Base-by-base conservation (phyloP, 1,139 yeast genomes). In the Diutina rugosa region DNA sequence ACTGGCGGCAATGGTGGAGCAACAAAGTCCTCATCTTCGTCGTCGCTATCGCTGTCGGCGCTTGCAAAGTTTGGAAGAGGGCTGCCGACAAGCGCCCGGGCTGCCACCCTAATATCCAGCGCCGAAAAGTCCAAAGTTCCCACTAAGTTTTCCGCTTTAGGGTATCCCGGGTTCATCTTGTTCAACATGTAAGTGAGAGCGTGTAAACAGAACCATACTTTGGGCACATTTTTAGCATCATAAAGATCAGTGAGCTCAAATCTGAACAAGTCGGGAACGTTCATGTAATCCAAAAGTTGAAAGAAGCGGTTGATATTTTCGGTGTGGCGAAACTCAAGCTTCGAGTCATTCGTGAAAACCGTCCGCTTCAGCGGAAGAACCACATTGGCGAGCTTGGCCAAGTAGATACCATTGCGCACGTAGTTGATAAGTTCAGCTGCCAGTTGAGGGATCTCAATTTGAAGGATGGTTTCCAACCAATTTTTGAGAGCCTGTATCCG, bases 161-260 rank as follows among this genome's bases (percentile, higher is more conserved):
- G 54, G 30, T 12, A 51, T n/a, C 46, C 46, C 30, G 46, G 45
- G 45, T 38, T 38, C 54, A 38, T 41, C 54, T 38, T 26, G 21
- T 41, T 51, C 21, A 38, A 28, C 46, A 83, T 84, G 69, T 80
- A 88, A 53, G 93, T 85, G 63, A 93, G 73, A 1, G 97, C 97
- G 71, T 93, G 97, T 51, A 93, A 73, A 64, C 98, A 90, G 67
- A 90, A 91, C 69, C 95, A 87, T 28, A 95, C 98, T 65, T 90
- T 91, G 26, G 99, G 98, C 28, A 91, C 81, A 64, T 93, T 89
- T 64, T 90, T 91, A 64, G 88, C 87, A 67, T 93, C 98, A 69
- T 90, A 95, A 51, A 93, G 75, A 70, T 93, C 99, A 1, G 96
- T 90, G 58, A 91, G 77, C 67, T 91, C 98, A 66, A 93, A 93